Evolutionary conservation across 1,284 basidiomycete genomes (phyloP).

Genomic region (Ustilago bromivora): DNA sequence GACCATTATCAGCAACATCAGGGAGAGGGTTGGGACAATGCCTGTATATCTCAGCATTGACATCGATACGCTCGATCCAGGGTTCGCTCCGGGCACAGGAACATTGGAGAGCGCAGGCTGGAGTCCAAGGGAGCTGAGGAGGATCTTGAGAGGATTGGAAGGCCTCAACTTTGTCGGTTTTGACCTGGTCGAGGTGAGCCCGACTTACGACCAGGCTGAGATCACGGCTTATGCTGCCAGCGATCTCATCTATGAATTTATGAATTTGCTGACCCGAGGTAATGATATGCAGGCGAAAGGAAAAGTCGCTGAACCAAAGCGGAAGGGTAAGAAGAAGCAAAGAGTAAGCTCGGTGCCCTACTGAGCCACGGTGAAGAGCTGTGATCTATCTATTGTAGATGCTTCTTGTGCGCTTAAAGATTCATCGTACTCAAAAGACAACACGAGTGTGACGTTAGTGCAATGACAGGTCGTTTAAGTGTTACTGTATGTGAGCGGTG

Average conservation of each 20-base stretch:
- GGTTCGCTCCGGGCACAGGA: slow-evolving; percentile 56
- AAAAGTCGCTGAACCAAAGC: slow-evolving; percentile 30
- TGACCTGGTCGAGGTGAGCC: slow-evolving; percentile 59
- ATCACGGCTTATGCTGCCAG: slow-evolving; percentile 58
- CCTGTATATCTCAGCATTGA: slow-evolving; percentile 60
- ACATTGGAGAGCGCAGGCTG: slow-evolving; percentile 57
- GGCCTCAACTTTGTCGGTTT: slow-evolving; percentile 61
- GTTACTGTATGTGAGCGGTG: neutral
- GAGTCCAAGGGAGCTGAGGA: slow-evolving; percentile 54
- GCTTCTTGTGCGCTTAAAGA: no score
- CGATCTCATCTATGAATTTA: slow-evolving; percentile 58
- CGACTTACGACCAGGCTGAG: slow-evolving; percentile 57
- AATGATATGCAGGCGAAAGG: slow-evolving; percentile 22
- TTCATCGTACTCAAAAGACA: no score
- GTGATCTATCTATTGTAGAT: neutral
- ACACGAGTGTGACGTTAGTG: no score
- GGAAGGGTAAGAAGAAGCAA: slow-evolving; percentile 22
- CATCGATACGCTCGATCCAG: slow-evolving; percentile 62
- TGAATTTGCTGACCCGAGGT: slow-evolving; percentile 42
- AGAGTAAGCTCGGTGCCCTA: slow-evolving; percentile 15
- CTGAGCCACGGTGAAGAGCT: slow-evolving; percentile 36
- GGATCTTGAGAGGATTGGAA: slow-evolving; percentile 49
- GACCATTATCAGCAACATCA: slow-evolving; percentile 43
- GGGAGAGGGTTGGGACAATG: slow-evolving; percentile 43
- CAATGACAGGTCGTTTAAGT: no score